Evolutionary conservation across 2,329 filamentous ascomycete species (phyloP).

Genomic region (Sporothrix humicola): DNA sequence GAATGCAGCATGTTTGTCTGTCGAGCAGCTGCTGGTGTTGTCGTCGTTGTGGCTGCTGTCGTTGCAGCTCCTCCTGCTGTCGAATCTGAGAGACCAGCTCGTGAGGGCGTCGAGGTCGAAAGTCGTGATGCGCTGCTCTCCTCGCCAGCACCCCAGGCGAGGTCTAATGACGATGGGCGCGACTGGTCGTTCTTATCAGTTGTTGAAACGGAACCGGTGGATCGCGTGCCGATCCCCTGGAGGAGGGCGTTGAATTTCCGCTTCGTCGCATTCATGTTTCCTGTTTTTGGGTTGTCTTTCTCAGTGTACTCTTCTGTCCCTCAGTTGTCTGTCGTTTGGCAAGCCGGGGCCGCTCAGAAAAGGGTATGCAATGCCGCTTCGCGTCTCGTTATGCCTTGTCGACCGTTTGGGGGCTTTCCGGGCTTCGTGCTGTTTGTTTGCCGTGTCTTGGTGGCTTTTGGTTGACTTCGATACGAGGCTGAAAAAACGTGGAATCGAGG

Average conservation of each 20-base stretch:
- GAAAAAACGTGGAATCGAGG: not conserved
- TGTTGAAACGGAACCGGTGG: conserved; percentile 50
- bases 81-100: not conserved
- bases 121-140: conserved; percentile 10
- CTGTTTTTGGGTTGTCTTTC: not conserved
- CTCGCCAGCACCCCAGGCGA: conserved; percentile 21
- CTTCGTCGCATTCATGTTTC: conserved; percentile 76
- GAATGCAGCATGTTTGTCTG: conserved; percentile 9
- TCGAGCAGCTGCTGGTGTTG: not conserved
- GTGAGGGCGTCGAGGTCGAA: not conserved
- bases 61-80: not conserved
- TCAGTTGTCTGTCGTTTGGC: not conserved
- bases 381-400: not conserved
- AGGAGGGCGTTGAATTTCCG: conserved; percentile 80
- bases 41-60: not conserved
- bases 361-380: conserved; percentile 4
- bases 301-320: not conserved
- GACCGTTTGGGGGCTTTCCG: not conserved
- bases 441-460: not conserved
- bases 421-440: not conserved
- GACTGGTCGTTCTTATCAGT: conserved; percentile 44
- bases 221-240: conserved; percentile 64
- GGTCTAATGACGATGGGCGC: conserved; percentile 20
- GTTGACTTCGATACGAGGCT: not conserved
- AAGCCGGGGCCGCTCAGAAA: not conserved